Percentiles rank a stretch among this genome's conserved stretches.
Evolutionary conservation across 73 alveolate genomes (phyloP).

Genomic region (Effrenium voratum): DNA sequence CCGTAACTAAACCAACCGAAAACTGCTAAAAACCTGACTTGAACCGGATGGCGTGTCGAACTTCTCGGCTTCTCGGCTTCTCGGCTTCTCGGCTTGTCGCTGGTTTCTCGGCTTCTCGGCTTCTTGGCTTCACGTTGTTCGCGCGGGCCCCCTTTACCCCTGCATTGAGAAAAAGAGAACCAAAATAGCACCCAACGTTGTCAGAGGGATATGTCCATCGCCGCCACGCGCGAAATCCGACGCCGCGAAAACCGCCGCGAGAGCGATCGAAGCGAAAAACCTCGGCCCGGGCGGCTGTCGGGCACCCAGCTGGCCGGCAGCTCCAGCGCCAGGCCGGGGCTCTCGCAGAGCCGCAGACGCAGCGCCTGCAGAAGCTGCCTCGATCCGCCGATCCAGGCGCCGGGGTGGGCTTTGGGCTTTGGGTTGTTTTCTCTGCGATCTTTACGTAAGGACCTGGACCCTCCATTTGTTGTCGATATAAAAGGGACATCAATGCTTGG

Average conservation of each 20-base stretch:
- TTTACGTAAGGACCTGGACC: background rate
- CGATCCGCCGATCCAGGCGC: background rate
- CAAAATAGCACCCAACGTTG: background rate
- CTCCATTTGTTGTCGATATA: background rate
- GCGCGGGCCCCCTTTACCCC: background rate
- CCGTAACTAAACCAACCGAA: too few relatives aligned
- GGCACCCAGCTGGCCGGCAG: slow-evolving; percentile 69
- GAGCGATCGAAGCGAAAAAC: background rate
- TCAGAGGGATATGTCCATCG: background rate
- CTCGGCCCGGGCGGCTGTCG: background rate
- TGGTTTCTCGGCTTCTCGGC: too few relatives aligned
- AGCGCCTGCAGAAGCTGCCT: slow-evolving; percentile 20
- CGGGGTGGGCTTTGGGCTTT: background rate
- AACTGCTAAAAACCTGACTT: too few relatives aligned
- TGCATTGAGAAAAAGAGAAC: background rate
- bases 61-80: too few relatives aligned
- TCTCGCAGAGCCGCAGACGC: slow-evolving; percentile 18
- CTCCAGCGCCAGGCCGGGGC: slow-evolving; percentile 87
- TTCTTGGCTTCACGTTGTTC: background rate
- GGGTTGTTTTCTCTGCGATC: background rate
- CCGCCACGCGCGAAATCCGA: background rate
- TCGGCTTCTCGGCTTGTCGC: too few relatives aligned
- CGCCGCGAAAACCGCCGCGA: background rate
- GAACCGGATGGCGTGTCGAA: too few relatives aligned
- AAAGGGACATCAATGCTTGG: background rate